phyloP scores from a whole-genome alignment of 2,329 filamentous ascomycete genomes.

The Nectriaceae sp. region DNA sequence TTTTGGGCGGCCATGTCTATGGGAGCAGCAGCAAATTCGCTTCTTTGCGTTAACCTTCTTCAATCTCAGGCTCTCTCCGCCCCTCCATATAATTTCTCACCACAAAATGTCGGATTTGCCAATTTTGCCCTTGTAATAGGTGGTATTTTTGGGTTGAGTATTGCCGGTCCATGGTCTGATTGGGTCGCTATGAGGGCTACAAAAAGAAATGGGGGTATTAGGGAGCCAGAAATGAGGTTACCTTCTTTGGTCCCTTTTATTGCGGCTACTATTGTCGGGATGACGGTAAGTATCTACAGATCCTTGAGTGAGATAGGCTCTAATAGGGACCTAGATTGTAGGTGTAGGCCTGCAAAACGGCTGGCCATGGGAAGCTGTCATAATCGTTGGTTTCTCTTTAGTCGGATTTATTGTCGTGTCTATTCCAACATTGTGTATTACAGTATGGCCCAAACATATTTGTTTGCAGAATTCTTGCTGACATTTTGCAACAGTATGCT shows the following conservation, averaged over 20 bases:
- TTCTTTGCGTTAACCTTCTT: neutral
- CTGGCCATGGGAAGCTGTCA: constrained; percentile 1
- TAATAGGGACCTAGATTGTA: neutral
- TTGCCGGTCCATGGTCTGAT: neutral
- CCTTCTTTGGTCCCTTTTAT: neutral
- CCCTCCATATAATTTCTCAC: neutral
- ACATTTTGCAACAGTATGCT: constrained; percentile 1
- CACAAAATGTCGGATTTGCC: neutral
- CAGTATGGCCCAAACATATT: neutral
- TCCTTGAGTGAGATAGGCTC: neutral
- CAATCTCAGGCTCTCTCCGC: neutral
- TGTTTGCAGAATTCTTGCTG: neutral
- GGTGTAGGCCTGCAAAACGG: neutral
- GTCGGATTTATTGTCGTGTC: neutral
- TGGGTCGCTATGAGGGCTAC: constrained; percentile 1
- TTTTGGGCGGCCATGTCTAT: neutral
- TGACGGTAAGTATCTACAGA: neutral
- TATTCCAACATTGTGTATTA: constrained; percentile 1
- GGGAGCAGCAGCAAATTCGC: neutral
- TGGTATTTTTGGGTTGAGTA: neutral
- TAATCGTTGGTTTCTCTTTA: neutral
- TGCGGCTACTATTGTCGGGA: neutral
- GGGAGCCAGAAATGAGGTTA: constrained; percentile 2
- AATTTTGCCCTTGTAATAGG: constrained; percentile 1
- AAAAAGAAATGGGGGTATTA: neutral